Percentiles rank a stretch among this genome's conserved stretches.
These are phyloP conservation scores for Lipomyces spencermartinsiae DNA, from an alignment of 805 yeast species.

Conservation along the genomic window DNA sequence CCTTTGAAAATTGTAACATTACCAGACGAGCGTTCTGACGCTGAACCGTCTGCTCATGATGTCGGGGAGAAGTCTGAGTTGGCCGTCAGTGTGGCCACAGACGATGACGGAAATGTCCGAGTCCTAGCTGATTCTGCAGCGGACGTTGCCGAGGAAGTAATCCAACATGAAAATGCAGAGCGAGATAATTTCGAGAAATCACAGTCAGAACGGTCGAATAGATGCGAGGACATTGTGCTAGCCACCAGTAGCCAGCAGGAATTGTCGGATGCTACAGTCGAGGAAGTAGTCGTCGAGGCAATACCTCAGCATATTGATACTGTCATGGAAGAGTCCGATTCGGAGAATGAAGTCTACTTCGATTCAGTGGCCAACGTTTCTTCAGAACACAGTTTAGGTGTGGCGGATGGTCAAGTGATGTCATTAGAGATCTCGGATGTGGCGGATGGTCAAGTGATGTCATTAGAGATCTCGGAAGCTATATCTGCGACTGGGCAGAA, in stretches of 20 bases:
- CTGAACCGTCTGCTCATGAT: background rate
- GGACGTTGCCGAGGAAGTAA: constrained; percentile 1
- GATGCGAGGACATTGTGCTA: background rate
- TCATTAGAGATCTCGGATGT: background rate
- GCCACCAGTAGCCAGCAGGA: background rate
- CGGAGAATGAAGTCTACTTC: background rate
- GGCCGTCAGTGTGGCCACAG: background rate
- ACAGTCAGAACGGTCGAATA: background rate
- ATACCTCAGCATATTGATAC: background rate
- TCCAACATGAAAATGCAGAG: background rate
- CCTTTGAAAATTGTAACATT: background rate
- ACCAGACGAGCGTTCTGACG: background rate
- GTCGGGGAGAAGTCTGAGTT: background rate
- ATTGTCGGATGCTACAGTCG: background rate
- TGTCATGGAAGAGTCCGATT: constrained; percentile 1
- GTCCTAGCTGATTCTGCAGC: background rate
- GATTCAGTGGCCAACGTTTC: background rate
- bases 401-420: background rate
- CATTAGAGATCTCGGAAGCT: background rate
- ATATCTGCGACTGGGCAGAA: background rate
- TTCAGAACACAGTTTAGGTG: background rate
- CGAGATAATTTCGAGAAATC: background rate
- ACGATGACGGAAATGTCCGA: background rate
- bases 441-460: no score
- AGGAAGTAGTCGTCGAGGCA: background rate